phyloP scores from a whole-genome alignment of 2,329 filamentous ascomycete species.

The Clarireedia hainanense region DNA sequence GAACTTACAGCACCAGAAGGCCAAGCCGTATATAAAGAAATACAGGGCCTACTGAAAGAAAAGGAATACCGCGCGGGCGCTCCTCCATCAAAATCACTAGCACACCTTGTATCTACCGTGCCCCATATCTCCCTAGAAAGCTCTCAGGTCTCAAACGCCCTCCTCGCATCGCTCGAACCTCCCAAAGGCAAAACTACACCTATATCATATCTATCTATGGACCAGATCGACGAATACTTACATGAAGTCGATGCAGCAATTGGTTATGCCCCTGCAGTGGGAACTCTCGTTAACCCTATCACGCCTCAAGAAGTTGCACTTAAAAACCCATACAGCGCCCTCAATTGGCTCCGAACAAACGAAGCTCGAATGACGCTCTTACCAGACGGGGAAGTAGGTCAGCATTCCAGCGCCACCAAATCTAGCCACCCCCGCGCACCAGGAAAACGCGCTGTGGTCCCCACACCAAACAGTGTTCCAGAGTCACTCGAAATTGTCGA shows the following conservation, averaged over 20 bases:
- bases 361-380: slow-evolving; percentile 71
- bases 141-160: slow-evolving; percentile 25
- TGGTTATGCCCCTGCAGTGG: slow-evolving; percentile 23
- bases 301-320: slow-evolving; percentile 45
- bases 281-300: slow-evolving; percentile 31
- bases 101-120: slow-evolving; percentile 18
- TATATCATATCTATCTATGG: slow-evolving; percentile 57
- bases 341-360: slow-evolving; percentile 88
- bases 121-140: slow-evolving; percentile 20
- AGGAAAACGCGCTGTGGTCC: slow-evolving; percentile 28
- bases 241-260: slow-evolving; percentile 43
- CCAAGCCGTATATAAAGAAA: slow-evolving; percentile 23
- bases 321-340: slow-evolving; percentile 82
- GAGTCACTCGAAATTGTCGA: slow-evolving; percentile 30
- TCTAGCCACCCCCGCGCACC: slow-evolving; percentile 29
- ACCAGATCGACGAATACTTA: slow-evolving; percentile 69
- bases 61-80: slow-evolving; percentile 12
- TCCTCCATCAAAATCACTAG: slow-evolving; percentile 25
- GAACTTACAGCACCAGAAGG: slow-evolving; percentile 21
- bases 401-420: slow-evolving; percentile 35
- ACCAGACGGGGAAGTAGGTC: slow-evolving; percentile 42
- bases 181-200: slow-evolving; percentile 46
- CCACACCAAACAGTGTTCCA: slow-evolving; percentile 24
- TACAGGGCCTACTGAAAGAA: slow-evolving; percentile 21
- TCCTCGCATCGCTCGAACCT: slow-evolving; percentile 31